A percentile compares a stretch with the other conserved stretches of the same genome.
Conservation (phyloP, 2,329 filamentous ascomycete genomes). For the Paecilomyces variotii region DNA sequence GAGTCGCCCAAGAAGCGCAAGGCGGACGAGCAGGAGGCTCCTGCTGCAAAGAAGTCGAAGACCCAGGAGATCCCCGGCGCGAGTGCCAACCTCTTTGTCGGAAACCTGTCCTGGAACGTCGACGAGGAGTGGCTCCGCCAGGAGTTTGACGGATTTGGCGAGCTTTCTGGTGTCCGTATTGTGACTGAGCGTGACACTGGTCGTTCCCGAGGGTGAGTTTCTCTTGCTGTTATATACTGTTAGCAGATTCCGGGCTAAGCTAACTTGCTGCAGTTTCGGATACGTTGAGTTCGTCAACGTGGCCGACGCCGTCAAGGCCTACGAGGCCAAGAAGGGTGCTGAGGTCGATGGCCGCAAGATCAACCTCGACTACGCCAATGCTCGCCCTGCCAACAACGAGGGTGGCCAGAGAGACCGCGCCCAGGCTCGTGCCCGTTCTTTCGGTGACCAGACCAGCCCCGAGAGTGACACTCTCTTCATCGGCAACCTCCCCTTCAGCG, state of each 20-base stretch:
- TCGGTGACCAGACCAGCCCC: slow-evolving; percentile 71
- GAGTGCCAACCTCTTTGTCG: slow-evolving; percentile 68
- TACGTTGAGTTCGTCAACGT: slow-evolving; percentile 77
- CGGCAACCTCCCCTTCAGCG: slow-evolving; percentile 81
- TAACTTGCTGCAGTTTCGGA: slow-evolving; percentile 53
- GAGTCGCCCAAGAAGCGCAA: slow-evolving; percentile 40
- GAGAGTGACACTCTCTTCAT: slow-evolving; percentile 84
- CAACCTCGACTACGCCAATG: slow-evolving; percentile 71
- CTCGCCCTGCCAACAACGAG: slow-evolving; percentile 51
- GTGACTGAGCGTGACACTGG: slow-evolving; percentile 75
- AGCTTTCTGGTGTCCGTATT: slow-evolving; percentile 64
- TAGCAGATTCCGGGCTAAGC: not conserved
- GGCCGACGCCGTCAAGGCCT: slow-evolving; percentile 62
- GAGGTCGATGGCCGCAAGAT: slow-evolving; percentile 67
- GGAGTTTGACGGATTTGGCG: slow-evolving; percentile 73
- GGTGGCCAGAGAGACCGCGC: slow-evolving; percentile 58
- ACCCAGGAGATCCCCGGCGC: slow-evolving; percentile 25
- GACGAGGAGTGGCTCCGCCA: slow-evolving; percentile 74
- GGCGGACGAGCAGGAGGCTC: slow-evolving; percentile 36
- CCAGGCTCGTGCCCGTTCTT: slow-evolving; percentile 43
- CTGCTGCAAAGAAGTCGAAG: slow-evolving; percentile 59
- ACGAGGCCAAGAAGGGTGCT: slow-evolving; percentile 64
- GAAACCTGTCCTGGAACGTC: slow-evolving; percentile 84
- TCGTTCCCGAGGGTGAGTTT: slow-evolving; percentile 67
- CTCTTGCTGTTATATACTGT: not conserved